A percentile compares a stretch with the other conserved stretches of the same genome.
Evolutionary conservation across 257 asterid species (phyloP).

Genomic region (Handroanthus guayacan): DNA sequence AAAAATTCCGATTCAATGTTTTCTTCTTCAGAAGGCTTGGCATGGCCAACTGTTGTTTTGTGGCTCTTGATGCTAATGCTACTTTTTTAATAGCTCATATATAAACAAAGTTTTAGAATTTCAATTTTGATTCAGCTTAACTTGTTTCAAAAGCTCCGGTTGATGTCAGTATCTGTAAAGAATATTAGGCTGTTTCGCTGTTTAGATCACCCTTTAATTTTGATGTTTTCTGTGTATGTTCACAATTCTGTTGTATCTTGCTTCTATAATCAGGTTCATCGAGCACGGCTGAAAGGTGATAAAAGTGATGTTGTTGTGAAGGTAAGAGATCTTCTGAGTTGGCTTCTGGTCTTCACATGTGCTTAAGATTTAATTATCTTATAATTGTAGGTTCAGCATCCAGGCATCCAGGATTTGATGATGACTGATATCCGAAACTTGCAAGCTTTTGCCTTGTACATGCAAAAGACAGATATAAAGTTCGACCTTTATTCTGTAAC

Average conservation of each 20-base stretch:
- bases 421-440: slow-evolving; percentile 96
- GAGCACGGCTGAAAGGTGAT: slow-evolving; percentile 83
- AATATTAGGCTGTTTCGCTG: slow-evolving; percentile 14
- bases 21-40: neutral
- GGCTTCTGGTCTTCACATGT: slow-evolving; percentile 20
- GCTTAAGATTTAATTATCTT: slow-evolving; percentile 35
- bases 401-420: slow-evolving; percentile 92
- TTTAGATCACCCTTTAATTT: slow-evolving; percentile 9
- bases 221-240: slow-evolving; percentile 6
- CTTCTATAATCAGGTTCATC: slow-evolving; percentile 76
- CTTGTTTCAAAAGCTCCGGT: slow-evolving; percentile 19
- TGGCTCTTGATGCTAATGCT: slow-evolving; percentile 19
- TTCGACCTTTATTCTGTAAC: slow-evolving; percentile 91
- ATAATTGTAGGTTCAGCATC: slow-evolving; percentile 85
- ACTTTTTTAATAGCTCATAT: neutral
- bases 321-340: slow-evolving; percentile 52
- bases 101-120: slow-evolving; percentile 1
- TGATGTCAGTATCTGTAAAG: slow-evolving; percentile 13
- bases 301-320: slow-evolving; percentile 88
- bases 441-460: slow-evolving; percentile 91
- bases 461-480: slow-evolving; percentile 95
- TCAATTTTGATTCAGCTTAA: slow-evolving; percentile 28
- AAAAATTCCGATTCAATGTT: neutral
- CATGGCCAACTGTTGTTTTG: slow-evolving; percentile 20
- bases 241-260: slow-evolving; percentile 10